These are phyloP conservation scores for Chenopodium suecicum DNA, from an alignment of 148 eudicot species.

Conservation along the genomic window DNA sequence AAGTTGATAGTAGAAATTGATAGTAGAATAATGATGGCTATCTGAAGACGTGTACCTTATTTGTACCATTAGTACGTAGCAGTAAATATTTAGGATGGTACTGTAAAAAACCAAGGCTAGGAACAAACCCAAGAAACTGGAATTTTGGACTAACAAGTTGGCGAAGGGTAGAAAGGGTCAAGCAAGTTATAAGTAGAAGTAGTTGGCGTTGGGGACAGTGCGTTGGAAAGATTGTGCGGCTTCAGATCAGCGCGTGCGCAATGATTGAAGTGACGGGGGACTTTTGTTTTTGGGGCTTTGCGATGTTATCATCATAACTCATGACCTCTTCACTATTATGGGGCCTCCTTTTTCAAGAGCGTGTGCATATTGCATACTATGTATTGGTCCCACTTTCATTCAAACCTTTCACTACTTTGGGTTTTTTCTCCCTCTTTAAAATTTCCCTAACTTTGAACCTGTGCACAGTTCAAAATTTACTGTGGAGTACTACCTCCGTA, in stretches of 20 bases:
- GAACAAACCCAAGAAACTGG: background rate
- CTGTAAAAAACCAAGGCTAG: background rate
- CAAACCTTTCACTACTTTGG: background rate
- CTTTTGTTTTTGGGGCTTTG: slow-evolving; percentile 15
- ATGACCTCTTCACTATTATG: background rate
- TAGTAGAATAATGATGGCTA: no score
- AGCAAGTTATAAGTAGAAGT: background rate
- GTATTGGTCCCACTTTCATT: background rate
- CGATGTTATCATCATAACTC: slow-evolving; percentile 15
- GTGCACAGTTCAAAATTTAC: no score
- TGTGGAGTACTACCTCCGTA: no score
- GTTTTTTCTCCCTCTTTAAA: no score
- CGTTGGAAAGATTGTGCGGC: slow-evolving; percentile 29
- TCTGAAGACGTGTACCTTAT: no score
- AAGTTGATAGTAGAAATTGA: background rate
- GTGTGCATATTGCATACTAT: background rate
- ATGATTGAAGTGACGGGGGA: slow-evolving; percentile 26
- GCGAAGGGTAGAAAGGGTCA: background rate
- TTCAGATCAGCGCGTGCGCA: slow-evolving; percentile 28
- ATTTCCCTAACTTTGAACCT: background rate
- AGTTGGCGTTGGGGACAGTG: slow-evolving; percentile 17
- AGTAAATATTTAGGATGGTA: background rate
- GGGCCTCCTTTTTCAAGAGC: background rate
- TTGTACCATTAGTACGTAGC: background rate
- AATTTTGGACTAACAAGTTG: background rate